Evolutionary conservation across 2,329 filamentous ascomycete species (phyloP), one percentile per base, ranked within the genome.

Genomic region (Hypoxylon sp.): DNA sequence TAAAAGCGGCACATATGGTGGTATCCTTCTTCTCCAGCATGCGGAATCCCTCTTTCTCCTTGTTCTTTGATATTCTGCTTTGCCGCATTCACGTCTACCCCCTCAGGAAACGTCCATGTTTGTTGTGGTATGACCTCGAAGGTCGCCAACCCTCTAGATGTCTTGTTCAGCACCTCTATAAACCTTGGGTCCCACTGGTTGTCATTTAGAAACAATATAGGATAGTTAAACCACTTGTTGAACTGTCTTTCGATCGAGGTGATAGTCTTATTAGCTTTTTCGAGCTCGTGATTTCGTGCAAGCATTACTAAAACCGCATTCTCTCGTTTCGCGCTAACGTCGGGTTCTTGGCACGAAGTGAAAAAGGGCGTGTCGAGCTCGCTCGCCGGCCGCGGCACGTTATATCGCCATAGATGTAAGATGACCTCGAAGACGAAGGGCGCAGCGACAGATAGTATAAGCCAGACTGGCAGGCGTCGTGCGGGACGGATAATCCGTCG

Each of bases 141-240:
- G 6, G 76, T 77, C 10, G 77, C 81, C 64, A 76, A 76, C 35
- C 81, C 81, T 53, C 78, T 76, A 8, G 79, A 75, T 5, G 79
- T 80, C 50, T 75, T 70, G 65, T 80, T 81, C 64, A 84, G 74
- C 40, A 76, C 74, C 13, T 74, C 66, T 48, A 82, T 75, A 65
- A 85, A 85, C 53, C 74, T 77, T 11, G 77, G 66, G 53, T 80
- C 77, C 79, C 81, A 85, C 6, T 77, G 75, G 68, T 84, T 77
- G 74, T 85, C 80, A 73, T 85, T 85, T 61, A 85, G 77, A 68
- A 85, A 85, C 33, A 85, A 73, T 65, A 82, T 79, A 3, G 83
- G 83, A 70, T 85, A 85, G 64, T 82, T 78, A 74, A 81, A 85
- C 79, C 81, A 83, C 60, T 78, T 77, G 77, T 85, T 85, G 76